These are phyloP conservation scores for Sanghuangporus weigelae DNA, from an alignment of 1,284 basidiomycete species.

Conservation along the genomic window DNA sequence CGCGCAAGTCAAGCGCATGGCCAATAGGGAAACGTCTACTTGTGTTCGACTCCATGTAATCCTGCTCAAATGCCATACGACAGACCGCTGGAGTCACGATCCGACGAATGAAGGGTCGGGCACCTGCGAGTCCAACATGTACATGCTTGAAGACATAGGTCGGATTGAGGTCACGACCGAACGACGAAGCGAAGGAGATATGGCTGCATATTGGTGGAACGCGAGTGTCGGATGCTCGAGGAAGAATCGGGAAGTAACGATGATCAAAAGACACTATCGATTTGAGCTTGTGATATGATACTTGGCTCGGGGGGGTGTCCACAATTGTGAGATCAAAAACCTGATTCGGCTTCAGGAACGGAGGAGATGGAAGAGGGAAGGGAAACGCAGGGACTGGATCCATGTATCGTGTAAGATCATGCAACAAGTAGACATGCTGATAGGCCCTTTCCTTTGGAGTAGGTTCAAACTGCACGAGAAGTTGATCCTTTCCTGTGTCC, in stretches of 20 bases:
- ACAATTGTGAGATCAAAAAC: neutral
- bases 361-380: neutral
- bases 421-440: neutral
- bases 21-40: neutral
- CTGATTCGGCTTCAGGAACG: neutral
- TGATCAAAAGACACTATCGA: neutral
- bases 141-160: slow-evolving; percentile 1
- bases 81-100: neutral
- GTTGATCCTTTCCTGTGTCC: neutral
- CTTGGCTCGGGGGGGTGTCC: neutral
- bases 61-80: slow-evolving; percentile 3
- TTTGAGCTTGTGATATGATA: neutral
- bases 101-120: neutral
- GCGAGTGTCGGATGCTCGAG: neutral
- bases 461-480: neutral
- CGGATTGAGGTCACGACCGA: neutral
- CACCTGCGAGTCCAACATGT: neutral
- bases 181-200: neutral
- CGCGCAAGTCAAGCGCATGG: neutral
- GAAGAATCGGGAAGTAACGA: neutral
- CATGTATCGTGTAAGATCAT: neutral
- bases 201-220: neutral
- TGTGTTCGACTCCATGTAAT: neutral
- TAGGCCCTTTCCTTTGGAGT: neutral
- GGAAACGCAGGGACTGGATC: neutral